These are phyloP conservation scores for Fistulifera solaris DNA, from an alignment of 108 stramenopile genomes.

Conservation along the genomic window DNA sequence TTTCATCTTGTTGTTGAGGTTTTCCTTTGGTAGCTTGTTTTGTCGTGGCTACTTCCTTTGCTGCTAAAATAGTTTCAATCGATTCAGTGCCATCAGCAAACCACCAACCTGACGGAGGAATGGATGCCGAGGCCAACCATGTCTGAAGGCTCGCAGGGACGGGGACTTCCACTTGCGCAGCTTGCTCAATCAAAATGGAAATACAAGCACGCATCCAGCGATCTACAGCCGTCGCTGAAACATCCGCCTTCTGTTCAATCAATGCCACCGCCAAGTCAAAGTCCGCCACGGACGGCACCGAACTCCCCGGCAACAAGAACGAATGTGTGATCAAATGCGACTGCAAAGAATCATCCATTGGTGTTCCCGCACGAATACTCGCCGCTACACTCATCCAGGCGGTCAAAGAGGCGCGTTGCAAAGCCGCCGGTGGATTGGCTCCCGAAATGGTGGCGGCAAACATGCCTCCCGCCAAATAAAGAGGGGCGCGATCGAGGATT, in stretches of 20 bases:
- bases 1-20: constrained; percentile 2
- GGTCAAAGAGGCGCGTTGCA: constrained; percentile 51
- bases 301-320: constrained; percentile 46
- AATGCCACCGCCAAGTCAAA: constrained; percentile 59
- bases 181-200: constrained; percentile 7
- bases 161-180: constrained; percentile 22
- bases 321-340: constrained; percentile 45
- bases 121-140: not conserved
- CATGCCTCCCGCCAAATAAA: constrained; percentile 51
- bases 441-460: constrained; percentile 33
- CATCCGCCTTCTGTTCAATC: constrained; percentile 2
- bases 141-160: not conserved
- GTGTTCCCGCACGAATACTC: constrained; percentile 20
- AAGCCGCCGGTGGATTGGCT: constrained; percentile 22
- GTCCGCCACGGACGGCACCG: constrained; percentile 49
- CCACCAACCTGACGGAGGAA: not conserved
- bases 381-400: constrained; percentile 73
- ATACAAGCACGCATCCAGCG: not conserved
- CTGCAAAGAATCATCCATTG: constrained; percentile 34
- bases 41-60: constrained; percentile 7
- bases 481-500: constrained; percentile 48
- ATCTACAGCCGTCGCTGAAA: not conserved
- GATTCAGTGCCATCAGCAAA: constrained; percentile 2
- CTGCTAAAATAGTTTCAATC: constrained; percentile 5
- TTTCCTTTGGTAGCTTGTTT: no score